These are phyloP conservation scores for Spathaspora jeffriesii DNA, from an alignment of 1,139 yeast genomes.

Conservation along the genomic window DNA sequence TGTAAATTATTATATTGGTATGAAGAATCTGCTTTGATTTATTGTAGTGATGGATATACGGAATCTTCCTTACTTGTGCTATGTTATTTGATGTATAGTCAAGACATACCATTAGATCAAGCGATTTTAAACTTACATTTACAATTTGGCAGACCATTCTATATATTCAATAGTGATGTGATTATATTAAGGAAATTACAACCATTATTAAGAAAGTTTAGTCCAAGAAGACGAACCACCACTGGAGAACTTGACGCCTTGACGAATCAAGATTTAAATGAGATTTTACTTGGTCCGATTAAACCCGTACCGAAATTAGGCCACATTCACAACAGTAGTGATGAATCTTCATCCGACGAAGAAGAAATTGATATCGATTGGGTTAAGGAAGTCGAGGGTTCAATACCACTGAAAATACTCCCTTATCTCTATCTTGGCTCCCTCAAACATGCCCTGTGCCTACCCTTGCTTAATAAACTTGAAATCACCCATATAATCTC, in stretches of 20 bases:
- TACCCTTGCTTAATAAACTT: constrained; percentile 59
- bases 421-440: constrained; percentile 90
- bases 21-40: constrained; percentile 47
- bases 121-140: constrained; percentile 62
- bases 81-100: constrained; percentile 69
- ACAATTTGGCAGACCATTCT: constrained; percentile 74
- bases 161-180: constrained; percentile 78
- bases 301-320: constrained; percentile 20
- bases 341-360: background rate
- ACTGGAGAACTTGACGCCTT: constrained; percentile 29
- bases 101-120: constrained; percentile 52
- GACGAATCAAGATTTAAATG: constrained; percentile 32
- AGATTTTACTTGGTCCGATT: constrained; percentile 25
- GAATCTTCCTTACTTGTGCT: constrained; percentile 78
- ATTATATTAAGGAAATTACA: constrained; percentile 65
- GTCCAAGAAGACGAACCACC: constrained; percentile 37
- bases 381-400: constrained; percentile 55
- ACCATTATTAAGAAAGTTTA: constrained; percentile 52
- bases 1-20: constrained; percentile 57
- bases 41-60: constrained; percentile 91
- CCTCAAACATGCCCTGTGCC: constrained; percentile 75
- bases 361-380: constrained; percentile 21
- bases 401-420: constrained; percentile 72
- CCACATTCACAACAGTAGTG: constrained; percentile 22
- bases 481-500: constrained; percentile 79